Conservation (phyloP, 768 basidiomycete species). For the Boletus sensibilis region DNA sequence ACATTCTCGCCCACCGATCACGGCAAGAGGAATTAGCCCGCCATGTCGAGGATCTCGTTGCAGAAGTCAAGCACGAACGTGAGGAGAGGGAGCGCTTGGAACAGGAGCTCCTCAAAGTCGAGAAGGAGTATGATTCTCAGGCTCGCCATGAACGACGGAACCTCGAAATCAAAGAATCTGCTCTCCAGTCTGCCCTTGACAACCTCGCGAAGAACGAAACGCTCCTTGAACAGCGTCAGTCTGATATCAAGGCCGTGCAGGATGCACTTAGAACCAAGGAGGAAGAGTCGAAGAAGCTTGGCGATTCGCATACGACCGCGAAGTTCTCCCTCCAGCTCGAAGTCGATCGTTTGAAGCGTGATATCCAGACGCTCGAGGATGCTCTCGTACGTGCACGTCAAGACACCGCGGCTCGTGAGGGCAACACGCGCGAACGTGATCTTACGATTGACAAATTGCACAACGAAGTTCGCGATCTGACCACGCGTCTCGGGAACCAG, state of each 20-base stretch:
- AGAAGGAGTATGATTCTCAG: constrained; percentile 63
- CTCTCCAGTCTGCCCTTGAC: constrained; percentile 59
- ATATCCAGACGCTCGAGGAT: constrained; percentile 76
- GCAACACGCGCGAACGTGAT: constrained; percentile 66
- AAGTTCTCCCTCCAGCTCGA: constrained; percentile 88
- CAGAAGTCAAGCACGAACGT: constrained; percentile 59
- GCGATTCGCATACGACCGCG: constrained; percentile 81
- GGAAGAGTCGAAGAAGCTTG: constrained; percentile 71
- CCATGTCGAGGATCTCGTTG: constrained; percentile 71
- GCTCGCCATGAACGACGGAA: constrained; percentile 58
- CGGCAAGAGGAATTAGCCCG: constrained; percentile 76
- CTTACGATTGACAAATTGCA: constrained; percentile 71
- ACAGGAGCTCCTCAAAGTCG: constrained; percentile 53
- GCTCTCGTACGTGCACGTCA: constrained; percentile 70
- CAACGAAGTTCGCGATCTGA: constrained; percentile 77
- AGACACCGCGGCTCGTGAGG: constrained; percentile 68
- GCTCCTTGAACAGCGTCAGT: constrained; percentile 67
- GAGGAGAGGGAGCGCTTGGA: constrained; percentile 53
- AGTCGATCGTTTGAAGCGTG: constrained; percentile 80
- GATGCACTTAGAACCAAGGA: constrained; percentile 68
- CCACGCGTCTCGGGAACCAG: constrained; percentile 75
- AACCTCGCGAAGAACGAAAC: constrained; percentile 63
- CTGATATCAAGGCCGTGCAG: constrained; percentile 74
- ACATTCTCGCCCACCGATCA: constrained; percentile 64
- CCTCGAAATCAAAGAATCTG: constrained; percentile 68